Conservation (phyloP, 148 eudicot genomes). For the Chenopodium formosanum region DNA sequence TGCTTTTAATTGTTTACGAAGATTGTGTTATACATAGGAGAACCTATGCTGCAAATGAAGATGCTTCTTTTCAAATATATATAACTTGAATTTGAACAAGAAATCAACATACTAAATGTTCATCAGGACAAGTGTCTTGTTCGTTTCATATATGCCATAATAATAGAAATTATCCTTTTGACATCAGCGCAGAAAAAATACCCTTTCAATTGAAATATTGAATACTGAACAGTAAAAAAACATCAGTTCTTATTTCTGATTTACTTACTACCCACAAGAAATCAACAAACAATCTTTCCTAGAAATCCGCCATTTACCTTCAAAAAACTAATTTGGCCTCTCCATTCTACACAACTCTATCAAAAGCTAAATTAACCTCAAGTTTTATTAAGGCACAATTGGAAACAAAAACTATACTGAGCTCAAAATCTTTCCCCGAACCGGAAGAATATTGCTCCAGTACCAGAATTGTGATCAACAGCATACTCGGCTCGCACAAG, state of each 20-base stretch:
- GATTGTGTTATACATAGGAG: not conserved
- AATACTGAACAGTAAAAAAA: not conserved
- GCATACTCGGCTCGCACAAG: slow-evolving; percentile 94
- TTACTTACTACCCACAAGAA: slow-evolving; percentile 9
- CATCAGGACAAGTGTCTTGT: too few relatives aligned
- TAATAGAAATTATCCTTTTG: not conserved
- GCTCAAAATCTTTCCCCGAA: slow-evolving; percentile 94
- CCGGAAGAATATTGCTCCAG: slow-evolving; percentile 82
- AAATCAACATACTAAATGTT: not conserved
- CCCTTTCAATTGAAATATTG: not conserved
- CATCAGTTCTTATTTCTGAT: not conserved
- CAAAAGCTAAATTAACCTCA: slow-evolving; percentile 13
- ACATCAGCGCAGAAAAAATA: not conserved
- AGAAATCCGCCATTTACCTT: slow-evolving; percentile 10
- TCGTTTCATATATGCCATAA: not conserved
- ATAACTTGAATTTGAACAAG: not conserved
- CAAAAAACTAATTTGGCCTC: slow-evolving; percentile 11
- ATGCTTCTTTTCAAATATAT: too few relatives aligned
- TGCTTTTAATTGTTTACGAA: not conserved
- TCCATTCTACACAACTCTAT: slow-evolving; percentile 22
- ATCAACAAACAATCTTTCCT: slow-evolving; percentile 4
- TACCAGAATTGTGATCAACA: slow-evolving; percentile 82
- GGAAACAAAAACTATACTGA: not conserved
- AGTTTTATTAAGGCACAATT: slow-evolving; percentile 3
- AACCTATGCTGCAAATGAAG: not conserved